Conservation (phyloP, 306 rosid species). For the Betula pendula region DNA sequence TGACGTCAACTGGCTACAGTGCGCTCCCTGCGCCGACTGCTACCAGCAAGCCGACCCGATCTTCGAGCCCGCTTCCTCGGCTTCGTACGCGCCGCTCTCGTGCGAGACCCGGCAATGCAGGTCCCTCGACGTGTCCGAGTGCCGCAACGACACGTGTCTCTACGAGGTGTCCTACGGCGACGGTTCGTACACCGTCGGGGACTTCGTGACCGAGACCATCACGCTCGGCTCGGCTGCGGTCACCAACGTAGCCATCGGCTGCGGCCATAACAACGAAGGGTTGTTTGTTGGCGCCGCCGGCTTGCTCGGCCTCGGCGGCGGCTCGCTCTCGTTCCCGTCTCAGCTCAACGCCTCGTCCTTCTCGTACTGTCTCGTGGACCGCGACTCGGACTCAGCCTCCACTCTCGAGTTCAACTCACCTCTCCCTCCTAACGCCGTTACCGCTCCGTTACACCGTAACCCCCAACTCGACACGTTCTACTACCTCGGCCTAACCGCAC, state of each 20-base stretch:
- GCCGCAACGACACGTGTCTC: slow-evolving; percentile 75
- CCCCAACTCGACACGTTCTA: slow-evolving; percentile 61
- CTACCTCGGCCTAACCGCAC: slow-evolving; percentile 59
- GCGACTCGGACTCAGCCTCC: slow-evolving; percentile 75
- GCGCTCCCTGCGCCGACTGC: slow-evolving; percentile 89
- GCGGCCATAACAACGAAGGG: slow-evolving; percentile 88
- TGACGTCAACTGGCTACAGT: slow-evolving; percentile 95
- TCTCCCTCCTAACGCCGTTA: slow-evolving; percentile 54
- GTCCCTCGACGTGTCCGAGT: slow-evolving; percentile 69
- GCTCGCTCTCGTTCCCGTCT: slow-evolving; percentile 67
- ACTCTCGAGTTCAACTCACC: slow-evolving; percentile 70
- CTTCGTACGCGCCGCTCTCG: slow-evolving; percentile 53
- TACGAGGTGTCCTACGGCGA: slow-evolving; percentile 92
- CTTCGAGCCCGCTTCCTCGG: slow-evolving; percentile 62
- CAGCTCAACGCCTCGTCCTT: slow-evolving; percentile 73
- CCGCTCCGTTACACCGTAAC: slow-evolving; percentile 63
- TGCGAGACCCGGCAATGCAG: slow-evolving; percentile 62
- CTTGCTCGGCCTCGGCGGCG: slow-evolving; percentile 87
- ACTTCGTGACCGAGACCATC: slow-evolving; percentile 71
- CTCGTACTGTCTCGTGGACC: slow-evolving; percentile 84
- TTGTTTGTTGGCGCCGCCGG: slow-evolving; percentile 87
- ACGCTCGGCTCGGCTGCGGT: slow-evolving; percentile 52
- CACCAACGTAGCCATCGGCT: slow-evolving; percentile 59
- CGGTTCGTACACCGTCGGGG: slow-evolving; percentile 90
- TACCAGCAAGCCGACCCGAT: slow-evolving; percentile 87